Percentiles rank a stretch among this genome's conserved stretches.
Evolutionary conservation across 2,329 filamentous ascomycete genomes (phyloP).

Genomic region (Claviceps quebecensis): DNA sequence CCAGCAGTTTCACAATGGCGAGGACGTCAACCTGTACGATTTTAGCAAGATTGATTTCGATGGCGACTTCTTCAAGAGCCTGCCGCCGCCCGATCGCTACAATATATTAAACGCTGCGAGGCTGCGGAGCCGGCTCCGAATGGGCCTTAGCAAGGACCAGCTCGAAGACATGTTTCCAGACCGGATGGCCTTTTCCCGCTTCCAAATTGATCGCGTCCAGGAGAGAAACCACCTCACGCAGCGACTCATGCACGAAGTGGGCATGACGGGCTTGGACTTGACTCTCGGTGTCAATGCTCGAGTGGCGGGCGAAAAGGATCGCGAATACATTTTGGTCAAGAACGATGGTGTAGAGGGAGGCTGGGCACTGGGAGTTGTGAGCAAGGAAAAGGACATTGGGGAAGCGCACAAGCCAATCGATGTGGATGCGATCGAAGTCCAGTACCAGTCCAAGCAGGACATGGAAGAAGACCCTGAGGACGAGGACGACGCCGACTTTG

Average conservation of each 20-base stretch:
- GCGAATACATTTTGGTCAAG: slow-evolving; percentile 91
- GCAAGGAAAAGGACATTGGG: slow-evolving; percentile 66
- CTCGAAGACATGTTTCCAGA: slow-evolving; percentile 94
- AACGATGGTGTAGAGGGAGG: slow-evolving; percentile 91
- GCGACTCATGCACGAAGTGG: slow-evolving; percentile 83
- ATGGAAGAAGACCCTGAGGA: slow-evolving; percentile 41
- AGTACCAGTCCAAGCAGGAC: slow-evolving; percentile 39
- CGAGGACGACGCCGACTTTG: slow-evolving; percentile 67
- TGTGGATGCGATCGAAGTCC: slow-evolving; percentile 54
- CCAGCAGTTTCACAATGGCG: slow-evolving; percentile 76
- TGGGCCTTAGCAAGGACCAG: slow-evolving; percentile 95
- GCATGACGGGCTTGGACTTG: slow-evolving; percentile 66
- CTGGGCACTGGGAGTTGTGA: slow-evolving; percentile 90
- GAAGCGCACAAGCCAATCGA: slow-evolving; percentile 82
- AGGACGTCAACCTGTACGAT: slow-evolving; percentile 85
- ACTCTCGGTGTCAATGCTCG: slow-evolving; percentile 52
- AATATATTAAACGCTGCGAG: slow-evolving; percentile 94
- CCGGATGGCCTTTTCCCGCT: slow-evolving; percentile 90
- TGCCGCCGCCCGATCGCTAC: slow-evolving; percentile 83
- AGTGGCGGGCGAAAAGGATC: slow-evolving; percentile 71
- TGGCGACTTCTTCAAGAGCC: slow-evolving; percentile 82
- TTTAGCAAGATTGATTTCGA: slow-evolving; percentile 99
- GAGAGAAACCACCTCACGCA: slow-evolving; percentile 94
- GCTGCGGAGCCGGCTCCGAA: slow-evolving; percentile 72
- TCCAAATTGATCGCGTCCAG: slow-evolving; percentile 86